Conservation (phyloP, 768 basidiomycete species). For the Pisolithus orientalis region DNA sequence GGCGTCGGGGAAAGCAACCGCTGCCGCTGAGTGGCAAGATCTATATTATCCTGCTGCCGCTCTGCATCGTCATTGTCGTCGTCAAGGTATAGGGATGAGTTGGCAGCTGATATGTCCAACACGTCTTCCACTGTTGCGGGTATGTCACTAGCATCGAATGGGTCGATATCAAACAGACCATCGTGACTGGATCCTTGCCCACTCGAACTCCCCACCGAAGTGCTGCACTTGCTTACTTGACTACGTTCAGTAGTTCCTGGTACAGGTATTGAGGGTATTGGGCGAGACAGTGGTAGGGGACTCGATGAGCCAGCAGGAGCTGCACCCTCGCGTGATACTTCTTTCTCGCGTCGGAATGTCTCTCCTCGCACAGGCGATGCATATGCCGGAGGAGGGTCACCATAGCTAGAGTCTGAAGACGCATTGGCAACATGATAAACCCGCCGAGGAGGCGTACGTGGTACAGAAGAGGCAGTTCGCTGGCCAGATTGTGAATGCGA, state of each 20-base stretch:
- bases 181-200: background rate
- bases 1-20: slow-evolving; percentile 18
- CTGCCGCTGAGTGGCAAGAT: slow-evolving; percentile 1
- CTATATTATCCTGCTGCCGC: slow-evolving; percentile 1
- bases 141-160: slow-evolving; percentile 4
- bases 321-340: background rate
- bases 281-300: slow-evolving; percentile 11
- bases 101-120: slow-evolving; percentile 18
- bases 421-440: slow-evolving; percentile 39
- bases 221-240: background rate
- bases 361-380: slow-evolving; percentile 15
- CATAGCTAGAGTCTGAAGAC: slow-evolving; percentile 20
- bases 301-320: background rate
- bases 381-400: slow-evolving; percentile 46
- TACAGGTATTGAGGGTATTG: slow-evolving; percentile 13
- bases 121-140: slow-evolving; percentile 21
- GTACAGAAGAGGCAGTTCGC: slow-evolving; percentile 10
- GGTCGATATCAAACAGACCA: background rate
- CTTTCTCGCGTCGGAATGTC: slow-evolving; percentile 15
- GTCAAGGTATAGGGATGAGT: slow-evolving; percentile 14
- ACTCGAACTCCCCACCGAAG: slow-evolving; percentile 1
- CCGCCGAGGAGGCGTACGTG: slow-evolving; percentile 33
- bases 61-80: slow-evolving; percentile 1
- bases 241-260: slow-evolving; percentile 6
- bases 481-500: slow-evolving; percentile 2